Evolutionary conservation across 2,329 filamentous ascomycete genomes (phyloP).

Genomic region (Biscogniauxia marginata): DNA sequence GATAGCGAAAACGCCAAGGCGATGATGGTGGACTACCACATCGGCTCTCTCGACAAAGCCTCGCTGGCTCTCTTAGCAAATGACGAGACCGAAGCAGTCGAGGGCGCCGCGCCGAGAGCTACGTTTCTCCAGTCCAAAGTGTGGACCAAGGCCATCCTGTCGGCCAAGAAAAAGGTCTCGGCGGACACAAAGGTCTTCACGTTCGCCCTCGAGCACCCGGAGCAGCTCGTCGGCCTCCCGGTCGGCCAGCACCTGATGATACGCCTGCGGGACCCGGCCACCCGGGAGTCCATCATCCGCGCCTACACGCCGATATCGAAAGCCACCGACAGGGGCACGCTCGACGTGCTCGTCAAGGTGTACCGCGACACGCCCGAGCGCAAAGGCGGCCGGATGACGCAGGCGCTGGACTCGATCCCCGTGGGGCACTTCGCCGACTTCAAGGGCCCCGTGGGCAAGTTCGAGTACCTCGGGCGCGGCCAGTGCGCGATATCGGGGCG

Average conservation of each 20-base stretch:
- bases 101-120: slow-evolving; percentile 44
- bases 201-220: slow-evolving; percentile 70
- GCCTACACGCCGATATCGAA: slow-evolving; percentile 84
- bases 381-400: slow-evolving; percentile 77
- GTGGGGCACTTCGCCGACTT: slow-evolving; percentile 75
- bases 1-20: slow-evolving; percentile 88
- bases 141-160: slow-evolving; percentile 73
- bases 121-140: slow-evolving; percentile 69
- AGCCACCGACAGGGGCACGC: slow-evolving; percentile 54
- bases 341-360: slow-evolving; percentile 80
- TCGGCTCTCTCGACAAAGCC: slow-evolving; percentile 69
- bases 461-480: slow-evolving; percentile 73
- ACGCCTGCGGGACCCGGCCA: slow-evolving; percentile 70
- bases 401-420: slow-evolving; percentile 70
- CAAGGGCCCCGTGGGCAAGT: slow-evolving; percentile 85
- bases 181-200: slow-evolving; percentile 79
- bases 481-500: slow-evolving; percentile 59
- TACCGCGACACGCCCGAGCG: slow-evolving; percentile 62
- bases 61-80: slow-evolving; percentile 54
- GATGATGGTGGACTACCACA: slow-evolving; percentile 85
- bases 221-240: slow-evolving; percentile 72
- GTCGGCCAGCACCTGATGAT: slow-evolving; percentile 87
- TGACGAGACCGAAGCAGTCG: slow-evolving; percentile 32
- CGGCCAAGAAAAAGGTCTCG: slow-evolving; percentile 68
- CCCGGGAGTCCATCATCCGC: slow-evolving; percentile 72